Conservation (phyloP, 2,329 filamentous ascomycete genomes). For the Monosporascus ibericus region DNA sequence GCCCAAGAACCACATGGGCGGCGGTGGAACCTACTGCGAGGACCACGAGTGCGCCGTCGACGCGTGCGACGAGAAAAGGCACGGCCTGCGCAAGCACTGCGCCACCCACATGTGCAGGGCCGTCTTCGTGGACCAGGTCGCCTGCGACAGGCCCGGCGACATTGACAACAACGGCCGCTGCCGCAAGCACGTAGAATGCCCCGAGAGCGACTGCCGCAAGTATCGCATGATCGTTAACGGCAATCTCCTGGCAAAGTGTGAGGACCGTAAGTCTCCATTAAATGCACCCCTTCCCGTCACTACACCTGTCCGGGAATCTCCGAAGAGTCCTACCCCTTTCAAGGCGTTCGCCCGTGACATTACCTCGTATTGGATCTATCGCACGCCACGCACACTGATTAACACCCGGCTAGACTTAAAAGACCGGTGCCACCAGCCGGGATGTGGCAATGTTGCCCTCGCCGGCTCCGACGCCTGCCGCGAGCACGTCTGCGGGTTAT, state of each 20-base stretch:
- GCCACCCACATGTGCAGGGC: constrained; percentile 15
- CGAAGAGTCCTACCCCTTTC: not conserved
- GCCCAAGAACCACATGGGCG: constrained; percentile 5
- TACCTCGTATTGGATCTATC: no score
- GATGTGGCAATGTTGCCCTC: not conserved
- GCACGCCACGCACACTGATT: not conserved
- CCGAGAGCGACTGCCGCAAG: constrained; percentile 5
- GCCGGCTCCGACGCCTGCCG: not conserved
- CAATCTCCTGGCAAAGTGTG: constrained; percentile 8
- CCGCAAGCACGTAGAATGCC: constrained; percentile 12
- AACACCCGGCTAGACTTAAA: not conserved
- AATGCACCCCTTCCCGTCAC: not conserved
- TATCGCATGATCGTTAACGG: constrained; percentile 6
- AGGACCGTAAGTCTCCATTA: constrained; percentile 11
- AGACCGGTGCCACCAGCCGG: not conserved
- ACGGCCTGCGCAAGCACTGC: constrained; percentile 9
- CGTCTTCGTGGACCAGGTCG: constrained; percentile 5
- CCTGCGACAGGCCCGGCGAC: constrained; percentile 12
- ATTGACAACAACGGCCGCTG: constrained; percentile 10
- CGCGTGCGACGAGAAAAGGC: constrained; percentile 5
- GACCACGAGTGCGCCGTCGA: constrained; percentile 15
- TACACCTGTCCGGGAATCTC: no score
- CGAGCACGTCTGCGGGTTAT: constrained; percentile 8
- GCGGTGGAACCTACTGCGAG: constrained; percentile 17
- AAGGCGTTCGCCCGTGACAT: not conserved